Percentiles rank a stretch among this genome's conserved stretches.
Evolutionary conservation across 1,284 basidiomycete genomes (phyloP).

Genomic region (Phlebopus sp.): DNA sequence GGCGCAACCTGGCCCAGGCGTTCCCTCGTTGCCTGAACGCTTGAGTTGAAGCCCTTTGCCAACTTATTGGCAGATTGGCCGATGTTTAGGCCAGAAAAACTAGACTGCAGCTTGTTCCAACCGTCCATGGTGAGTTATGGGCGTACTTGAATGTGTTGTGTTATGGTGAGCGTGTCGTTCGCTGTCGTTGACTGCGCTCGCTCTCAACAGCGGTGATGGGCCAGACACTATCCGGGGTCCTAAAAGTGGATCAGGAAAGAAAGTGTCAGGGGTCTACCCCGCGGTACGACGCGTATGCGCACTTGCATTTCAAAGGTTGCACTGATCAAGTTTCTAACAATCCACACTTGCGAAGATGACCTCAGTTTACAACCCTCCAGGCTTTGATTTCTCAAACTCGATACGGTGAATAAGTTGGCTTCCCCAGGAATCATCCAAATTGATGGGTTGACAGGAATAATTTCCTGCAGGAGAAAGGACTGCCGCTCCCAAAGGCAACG

Average conservation of each 20-base stretch:
- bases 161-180: not conserved
- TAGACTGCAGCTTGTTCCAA: constrained; percentile 68
- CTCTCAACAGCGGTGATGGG: not conserved
- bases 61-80: constrained; percentile 70
- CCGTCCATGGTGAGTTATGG: constrained; percentile 57
- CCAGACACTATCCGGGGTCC: constrained; percentile 15
- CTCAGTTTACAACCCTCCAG: constrained; percentile 42
- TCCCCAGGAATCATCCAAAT: not conserved
- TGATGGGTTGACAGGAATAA: constrained; percentile 52
- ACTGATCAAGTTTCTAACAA: not conserved
- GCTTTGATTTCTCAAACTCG: constrained; percentile 75
- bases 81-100: constrained; percentile 60
- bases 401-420: constrained; percentile 36
- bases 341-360: constrained; percentile 28
- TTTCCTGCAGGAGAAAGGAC: constrained; percentile 68
- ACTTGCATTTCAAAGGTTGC: not conserved
- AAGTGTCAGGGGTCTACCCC: constrained; percentile 12
- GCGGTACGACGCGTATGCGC: constrained; percentile 23
- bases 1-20: constrained; percentile 84
- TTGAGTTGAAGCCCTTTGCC: constrained; percentile 81
- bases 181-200: constrained; percentile 1
- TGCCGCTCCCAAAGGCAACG: constrained; percentile 78
- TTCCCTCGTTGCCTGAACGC: constrained; percentile 89
- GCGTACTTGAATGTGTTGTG: not conserved
- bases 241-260: not conserved